Evolutionary conservation across 139 green algal genomes (phyloP), one percentile per base, ranked within the genome.

Genomic region (Chlamydomonas eustigma): DNA sequence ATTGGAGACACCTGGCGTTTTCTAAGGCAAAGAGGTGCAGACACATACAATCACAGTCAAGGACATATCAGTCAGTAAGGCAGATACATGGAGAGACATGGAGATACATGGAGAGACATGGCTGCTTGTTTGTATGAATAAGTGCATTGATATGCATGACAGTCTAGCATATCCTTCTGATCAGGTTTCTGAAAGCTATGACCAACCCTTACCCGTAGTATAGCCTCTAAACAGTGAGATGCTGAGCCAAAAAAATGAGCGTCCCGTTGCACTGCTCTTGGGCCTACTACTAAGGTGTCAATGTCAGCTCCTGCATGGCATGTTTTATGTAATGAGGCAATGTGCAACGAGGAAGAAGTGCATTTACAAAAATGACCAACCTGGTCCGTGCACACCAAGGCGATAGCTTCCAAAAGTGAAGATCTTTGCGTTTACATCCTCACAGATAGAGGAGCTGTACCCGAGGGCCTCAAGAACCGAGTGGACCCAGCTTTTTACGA

Each of bases 321-420:
- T n/a, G n/a, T n/a, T n/a, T n/a, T n/a, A n/a, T n/a, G n/a, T n/a
- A n/a, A n/a, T n/a, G n/a, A n/a, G n/a, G n/a, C n/a, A n/a, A n/a
- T n/a, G n/a, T n/a, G n/a, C n/a, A n/a, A n/a, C n/a, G n/a, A n/a
- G n/a, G n/a, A n/a, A n/a, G n/a, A n/a, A n/a, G n/a, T 12, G 50
- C 64, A 35, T 75, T 37, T 38, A 84, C n/a, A n/a, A n/a, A n/a
- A n/a, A n/a, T n/a, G n/a, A n/a, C n/a, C n/a, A n/a, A n/a, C 93
- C 93, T 78, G 95, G 95, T 0, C 91, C 92, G 78, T 99, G 93
- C 70, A 98, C 93, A 0, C 94, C 94, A 18, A 98, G 86, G 8
- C 94, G 88, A 74, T 97, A 98, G 0, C 93, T 97, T 0, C 94
- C 94, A 77, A 97, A 98, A 0, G 93, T 97, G 77, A 92, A 97